Base-by-base conservation (phyloP, 73 alveolate genomes). In the Urostyla sp. region DNA sequence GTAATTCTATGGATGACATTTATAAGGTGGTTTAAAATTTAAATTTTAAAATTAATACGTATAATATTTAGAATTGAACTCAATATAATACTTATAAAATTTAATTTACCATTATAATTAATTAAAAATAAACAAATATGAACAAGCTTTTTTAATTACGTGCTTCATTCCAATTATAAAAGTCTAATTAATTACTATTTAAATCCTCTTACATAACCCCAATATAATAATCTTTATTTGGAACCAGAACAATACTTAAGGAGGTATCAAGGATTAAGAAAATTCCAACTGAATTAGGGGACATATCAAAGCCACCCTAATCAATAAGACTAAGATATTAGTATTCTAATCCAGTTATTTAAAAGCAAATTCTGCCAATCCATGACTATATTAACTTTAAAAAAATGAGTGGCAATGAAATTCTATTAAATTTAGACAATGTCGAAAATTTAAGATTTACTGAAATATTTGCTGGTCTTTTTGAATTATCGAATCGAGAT, bases 1-100 rank as follows among this genome's bases (percentile, higher is more conserved):
- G 90, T 89, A 94, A 94, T 51, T 88, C 90, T 13, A 95, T 52
- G 11, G 96, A 89, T 46, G 98, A 88, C 99, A 95, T 95, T 53
- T 73, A 32, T 67, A 36, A 69, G 46, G 40, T 75, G 36, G 40
- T 8, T 27, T 51, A 15, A 37, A 28, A 28, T 28, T 63, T 63
- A 13, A 37, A 63, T 43, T 16, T 63, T 63, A 35, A 59, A 31
- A n/a, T 59, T 59, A 31, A 11, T 26, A 43, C 51, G 51, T 15
- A 11, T 40, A 40, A 40, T 40, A 40, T 11, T 40, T 40, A 40
- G n/a, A n/a, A n/a, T n/a, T n/a, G n/a, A n/a, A n/a, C n/a, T n/a
- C n/a, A n/a, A n/a, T n/a, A n/a, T n/a, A n/a, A n/a, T n/a, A n/a
- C n/a, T n/a, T n/a, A n/a, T n/a, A n/a, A n/a, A n/a, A n/a, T n/a